Conservation (phyloP, 2,329 filamentous ascomycete species). For the Teratosphaeria gauchensis region DNA sequence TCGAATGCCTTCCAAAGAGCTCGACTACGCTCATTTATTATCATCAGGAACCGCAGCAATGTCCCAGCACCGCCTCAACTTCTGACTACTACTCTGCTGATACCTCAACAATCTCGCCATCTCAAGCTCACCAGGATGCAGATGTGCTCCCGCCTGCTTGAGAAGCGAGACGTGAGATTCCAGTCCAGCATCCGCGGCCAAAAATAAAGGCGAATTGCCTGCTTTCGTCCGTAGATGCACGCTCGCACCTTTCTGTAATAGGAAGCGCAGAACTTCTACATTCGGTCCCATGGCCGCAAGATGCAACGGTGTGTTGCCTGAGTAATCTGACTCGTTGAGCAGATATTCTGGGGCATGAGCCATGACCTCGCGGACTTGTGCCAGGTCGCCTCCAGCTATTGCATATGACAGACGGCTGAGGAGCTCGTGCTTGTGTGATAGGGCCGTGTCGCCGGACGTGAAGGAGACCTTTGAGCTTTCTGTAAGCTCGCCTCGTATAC, state of each 20-base stretch:
- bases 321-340: background rate
- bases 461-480: background rate
- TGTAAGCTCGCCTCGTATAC: slow-evolving; percentile 77
- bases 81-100: background rate
- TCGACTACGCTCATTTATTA: background rate
- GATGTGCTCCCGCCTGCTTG: background rate
- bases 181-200: background rate
- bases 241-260: background rate
- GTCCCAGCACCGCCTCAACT: background rate
- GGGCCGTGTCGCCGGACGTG: background rate
- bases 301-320: slow-evolving; percentile 1
- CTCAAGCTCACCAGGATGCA: background rate
- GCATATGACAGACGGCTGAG: slow-evolving; percentile 1
- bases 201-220: background rate
- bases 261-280: background rate
- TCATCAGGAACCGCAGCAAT: background rate
- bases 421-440: background rate
- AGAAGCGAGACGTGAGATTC: background rate
- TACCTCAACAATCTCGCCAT: background rate
- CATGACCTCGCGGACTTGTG: background rate
- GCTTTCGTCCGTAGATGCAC: background rate
- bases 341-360: background rate
- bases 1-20: background rate
- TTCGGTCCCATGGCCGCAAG: background rate
- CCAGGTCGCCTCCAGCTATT: background rate